Conservation (phyloP, 495 filamentous ascomycete genomes). For the Antarctomyces pellizariae region DNA sequence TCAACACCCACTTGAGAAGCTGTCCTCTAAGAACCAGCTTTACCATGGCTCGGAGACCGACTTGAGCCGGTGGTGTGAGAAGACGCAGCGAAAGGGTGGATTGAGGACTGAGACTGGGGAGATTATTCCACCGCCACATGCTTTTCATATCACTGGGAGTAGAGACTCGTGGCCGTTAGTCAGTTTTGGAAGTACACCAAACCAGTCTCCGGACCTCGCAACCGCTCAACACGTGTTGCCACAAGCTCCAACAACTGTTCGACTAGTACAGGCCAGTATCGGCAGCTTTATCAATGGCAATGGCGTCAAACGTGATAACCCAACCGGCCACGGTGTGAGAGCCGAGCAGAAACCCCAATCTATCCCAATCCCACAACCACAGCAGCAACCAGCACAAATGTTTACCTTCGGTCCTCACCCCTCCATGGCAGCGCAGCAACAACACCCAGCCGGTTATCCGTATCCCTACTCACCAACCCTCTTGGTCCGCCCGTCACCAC, state of each 20-base stretch:
- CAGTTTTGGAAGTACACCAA: constrained; percentile 2
- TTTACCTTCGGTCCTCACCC: too few relatives aligned
- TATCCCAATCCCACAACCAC: too few relatives aligned
- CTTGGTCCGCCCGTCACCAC: neutral
- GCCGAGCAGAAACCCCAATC: too few relatives aligned
- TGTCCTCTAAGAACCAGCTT: neutral
- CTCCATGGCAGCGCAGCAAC: too few relatives aligned
- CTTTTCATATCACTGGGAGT: constrained; percentile 2
- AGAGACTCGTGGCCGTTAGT: constrained; percentile 9
- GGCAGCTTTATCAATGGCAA: too few relatives aligned
- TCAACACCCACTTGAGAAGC: neutral
- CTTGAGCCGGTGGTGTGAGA: neutral
- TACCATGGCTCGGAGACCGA: neutral
- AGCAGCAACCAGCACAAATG: too few relatives aligned
- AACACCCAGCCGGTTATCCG: neutral
- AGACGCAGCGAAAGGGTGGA: neutral
- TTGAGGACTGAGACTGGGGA: constrained; percentile 1
- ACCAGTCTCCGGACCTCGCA: constrained; percentile 2
- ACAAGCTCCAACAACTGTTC: too few relatives aligned
- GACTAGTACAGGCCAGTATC: too few relatives aligned
- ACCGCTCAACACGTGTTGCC: too few relatives aligned
- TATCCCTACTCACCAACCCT: neutral
- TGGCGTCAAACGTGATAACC: constrained; percentile 3
- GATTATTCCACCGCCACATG: neutral
- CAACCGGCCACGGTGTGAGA: constrained; percentile 3